Evolutionary conservation across 2,329 filamentous ascomycete genomes (phyloP), one percentile per base, ranked within the genome.

Genomic region (Colletotrichum phormii): DNA sequence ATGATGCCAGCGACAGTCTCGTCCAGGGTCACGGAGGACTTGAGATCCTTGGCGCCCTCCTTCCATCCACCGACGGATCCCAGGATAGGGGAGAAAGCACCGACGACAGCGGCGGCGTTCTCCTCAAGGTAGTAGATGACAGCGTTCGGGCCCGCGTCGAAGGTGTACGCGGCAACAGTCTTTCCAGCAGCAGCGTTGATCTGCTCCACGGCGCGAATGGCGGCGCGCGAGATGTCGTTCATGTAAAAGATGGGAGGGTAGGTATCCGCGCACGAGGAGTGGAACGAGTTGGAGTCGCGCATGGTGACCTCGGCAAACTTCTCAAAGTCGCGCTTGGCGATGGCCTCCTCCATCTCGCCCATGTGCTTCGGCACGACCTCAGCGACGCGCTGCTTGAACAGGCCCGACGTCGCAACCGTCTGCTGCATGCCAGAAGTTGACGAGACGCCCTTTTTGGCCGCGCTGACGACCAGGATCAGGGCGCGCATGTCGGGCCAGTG

Each of bases 171-270:
- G 4, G 94, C 95, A 22, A 98, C 89, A 0, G 90, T 92, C 84
- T 91, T 92, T 66, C 94, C 95, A 5, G 93, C 94, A 29, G 89
- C 88, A 66, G 88, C 88, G 80, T 99, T 99, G 85, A 98, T 94
- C 77, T 92, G 89, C 85, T 99, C 95, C 35, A 98, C 95, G 18
- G 95, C 91, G 64, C 94, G 89, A 73, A 99, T 94, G 6, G 96
- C 95, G 1, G 96, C 95, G 49, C 93, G 88, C 24, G 93, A 96
- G 18, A 96, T 92, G 81, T 99, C 97, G 84, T 98, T 99, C 88
- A 99, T 92, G 87, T 99, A 99, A 84, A 98, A 98, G 81, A 99
- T 99, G 22, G 97, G 97, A 57, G 97, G 97, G 84, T 95, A 95
- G 1, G 97, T 98, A 82, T 99, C 97, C 77, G 97, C 87, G 82